These are phyloP conservation scores for Phaffia tasmanica DNA, from an alignment of 768 basidiomycete species.

Conservation along the genomic window DNA sequence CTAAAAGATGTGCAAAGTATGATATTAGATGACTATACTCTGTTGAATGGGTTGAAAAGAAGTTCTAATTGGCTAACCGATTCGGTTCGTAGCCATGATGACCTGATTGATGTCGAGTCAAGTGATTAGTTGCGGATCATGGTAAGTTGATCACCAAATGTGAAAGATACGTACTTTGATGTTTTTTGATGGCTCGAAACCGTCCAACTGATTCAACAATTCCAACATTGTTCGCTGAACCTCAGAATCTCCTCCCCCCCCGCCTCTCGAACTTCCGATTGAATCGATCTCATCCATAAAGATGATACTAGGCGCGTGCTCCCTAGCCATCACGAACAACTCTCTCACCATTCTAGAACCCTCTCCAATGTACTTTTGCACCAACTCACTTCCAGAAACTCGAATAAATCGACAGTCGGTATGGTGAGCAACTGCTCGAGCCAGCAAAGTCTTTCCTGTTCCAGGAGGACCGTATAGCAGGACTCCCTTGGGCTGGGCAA, in stretches of 20 bases:
- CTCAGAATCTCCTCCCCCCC: slow-evolving; percentile 71
- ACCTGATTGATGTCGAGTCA: slow-evolving; percentile 39
- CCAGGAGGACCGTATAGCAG: slow-evolving; percentile 91
- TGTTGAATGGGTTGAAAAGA: not conserved
- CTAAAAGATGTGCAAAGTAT: slow-evolving; percentile 39
- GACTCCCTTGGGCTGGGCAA: slow-evolving; percentile 94
- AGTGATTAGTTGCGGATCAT: slow-evolving; percentile 2
- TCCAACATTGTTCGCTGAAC: slow-evolving; percentile 87
- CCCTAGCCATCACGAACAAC: slow-evolving; percentile 94
- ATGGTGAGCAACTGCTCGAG: slow-evolving; percentile 91
- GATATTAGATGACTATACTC: not conserved
- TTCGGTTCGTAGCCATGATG: slow-evolving; percentile 96
- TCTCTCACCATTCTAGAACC: slow-evolving; percentile 94
- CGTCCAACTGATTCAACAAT: slow-evolving; percentile 75
- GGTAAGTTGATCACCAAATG: not conserved
- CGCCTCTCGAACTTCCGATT: slow-evolving; percentile 69
- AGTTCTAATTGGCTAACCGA: slow-evolving; percentile 43
- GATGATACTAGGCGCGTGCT: slow-evolving; percentile 95
- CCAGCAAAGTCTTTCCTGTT: slow-evolving; percentile 89
- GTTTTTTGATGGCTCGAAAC: slow-evolving; percentile 72
- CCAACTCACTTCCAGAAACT: slow-evolving; percentile 83
- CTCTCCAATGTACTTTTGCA: slow-evolving; percentile 98
- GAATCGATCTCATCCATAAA: slow-evolving; percentile 99
- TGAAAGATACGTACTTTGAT: slow-evolving; percentile 47
- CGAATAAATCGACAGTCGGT: slow-evolving; percentile 97